These are phyloP conservation scores for Russula foetens DNA, from an alignment of 768 basidiomycete species.

Conservation along the genomic window DNA sequence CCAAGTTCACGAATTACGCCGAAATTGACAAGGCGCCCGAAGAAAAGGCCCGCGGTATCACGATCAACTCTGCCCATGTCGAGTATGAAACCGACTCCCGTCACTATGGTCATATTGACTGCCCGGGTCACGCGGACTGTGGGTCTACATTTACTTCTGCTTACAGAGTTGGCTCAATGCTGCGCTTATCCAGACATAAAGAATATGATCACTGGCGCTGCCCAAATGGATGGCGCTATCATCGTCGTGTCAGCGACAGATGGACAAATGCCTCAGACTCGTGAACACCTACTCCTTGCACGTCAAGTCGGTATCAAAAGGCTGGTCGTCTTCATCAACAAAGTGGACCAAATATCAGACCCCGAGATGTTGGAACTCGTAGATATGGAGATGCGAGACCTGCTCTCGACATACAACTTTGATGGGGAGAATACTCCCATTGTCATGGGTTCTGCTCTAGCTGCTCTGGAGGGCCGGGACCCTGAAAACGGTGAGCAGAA, in stretches of 20 bases:
- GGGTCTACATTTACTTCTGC: constrained; percentile 24
- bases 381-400: constrained; percentile 99
- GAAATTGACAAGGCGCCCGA: constrained; percentile 99
- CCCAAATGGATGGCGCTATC: constrained; percentile 95
- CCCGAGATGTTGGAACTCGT: constrained; percentile 98
- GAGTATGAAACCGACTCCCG: constrained; percentile 89
- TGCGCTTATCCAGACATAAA: constrained; percentile 59
- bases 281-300: constrained; percentile 95
- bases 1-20: constrained; percentile 88
- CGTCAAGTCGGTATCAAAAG: constrained; percentile 97
- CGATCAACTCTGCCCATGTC: constrained; percentile 97
- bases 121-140: constrained; percentile 96
- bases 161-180: constrained; percentile 16
- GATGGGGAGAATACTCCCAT: constrained; percentile 99
- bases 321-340: constrained; percentile 99
- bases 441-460: constrained; percentile 92
- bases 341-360: constrained; percentile 94
- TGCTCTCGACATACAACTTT: constrained; percentile 85
- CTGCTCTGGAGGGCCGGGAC: constrained; percentile 84
- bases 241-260: constrained; percentile 98
- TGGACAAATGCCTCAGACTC: constrained; percentile 99
- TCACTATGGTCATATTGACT: constrained; percentile 98
- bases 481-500: constrained; percentile 72
- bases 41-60: constrained; percentile 99
- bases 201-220: constrained; percentile 99